phyloP scores from a whole-genome alignment of 1,284 basidiomycete species.

The Ganoderma lingzhi region DNA sequence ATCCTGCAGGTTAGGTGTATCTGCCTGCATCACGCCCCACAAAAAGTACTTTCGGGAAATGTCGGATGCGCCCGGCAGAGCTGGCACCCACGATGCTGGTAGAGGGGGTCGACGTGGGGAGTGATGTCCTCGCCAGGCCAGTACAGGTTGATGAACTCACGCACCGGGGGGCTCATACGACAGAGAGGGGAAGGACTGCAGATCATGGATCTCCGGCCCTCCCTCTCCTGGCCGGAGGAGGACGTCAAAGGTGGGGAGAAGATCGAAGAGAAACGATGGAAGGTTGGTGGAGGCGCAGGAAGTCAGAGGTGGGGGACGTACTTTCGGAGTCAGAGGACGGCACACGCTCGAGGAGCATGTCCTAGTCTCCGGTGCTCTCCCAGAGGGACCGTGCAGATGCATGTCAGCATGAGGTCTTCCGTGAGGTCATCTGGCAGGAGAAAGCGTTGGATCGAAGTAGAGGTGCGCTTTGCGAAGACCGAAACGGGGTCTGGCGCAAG shows the following conservation, averaged over 20 bases:
- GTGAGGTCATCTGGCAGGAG: conserved; percentile 46
- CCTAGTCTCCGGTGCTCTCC: conserved; percentile 62
- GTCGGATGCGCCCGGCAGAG: conserved; percentile 75
- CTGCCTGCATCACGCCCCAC: not conserved
- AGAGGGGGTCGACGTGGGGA: conserved; percentile 63
- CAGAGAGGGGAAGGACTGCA: conserved; percentile 56
- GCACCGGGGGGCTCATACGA: conserved; percentile 48
- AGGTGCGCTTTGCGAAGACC: too few species aligned
- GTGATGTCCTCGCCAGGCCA: conserved; percentile 81
- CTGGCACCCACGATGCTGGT: conserved; percentile 79
- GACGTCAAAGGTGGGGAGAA: conserved; percentile 62
- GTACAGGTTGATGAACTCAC: conserved; percentile 86
- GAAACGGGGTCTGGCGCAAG: too few species aligned
- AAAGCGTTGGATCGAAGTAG: too few species aligned
- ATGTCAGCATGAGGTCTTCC: conserved; percentile 55
- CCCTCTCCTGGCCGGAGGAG: conserved; percentile 34
- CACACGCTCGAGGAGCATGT: conserved; percentile 79
- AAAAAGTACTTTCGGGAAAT: conserved; percentile 54
- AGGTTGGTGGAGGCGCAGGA: conserved; percentile 44
- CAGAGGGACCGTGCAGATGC: conserved; percentile 67
- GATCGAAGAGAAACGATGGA: conserved; percentile 59
- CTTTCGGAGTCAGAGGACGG: conserved; percentile 6
- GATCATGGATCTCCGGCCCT: conserved; percentile 47
- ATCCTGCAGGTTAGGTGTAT: not conserved
- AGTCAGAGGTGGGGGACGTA: not conserved